A percentile compares a stretch with the other conserved stretches of the same genome.
Conservation (phyloP, 2,329 filamentous ascomycete genomes). For the Paraphoma sp. region DNA sequence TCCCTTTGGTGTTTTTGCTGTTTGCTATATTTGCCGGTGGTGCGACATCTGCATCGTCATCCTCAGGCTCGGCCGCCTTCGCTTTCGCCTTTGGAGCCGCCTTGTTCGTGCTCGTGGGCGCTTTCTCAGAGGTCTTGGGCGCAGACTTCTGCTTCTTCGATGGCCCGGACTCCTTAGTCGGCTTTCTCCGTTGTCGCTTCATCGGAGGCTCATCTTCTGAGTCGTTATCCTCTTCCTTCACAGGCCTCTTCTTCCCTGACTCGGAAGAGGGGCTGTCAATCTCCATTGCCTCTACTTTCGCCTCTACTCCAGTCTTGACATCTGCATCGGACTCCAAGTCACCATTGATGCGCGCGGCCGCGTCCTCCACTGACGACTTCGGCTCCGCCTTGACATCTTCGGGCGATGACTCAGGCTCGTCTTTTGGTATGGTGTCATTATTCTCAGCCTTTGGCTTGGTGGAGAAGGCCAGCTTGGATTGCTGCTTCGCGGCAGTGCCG, state of each 20-base stretch:
- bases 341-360: conserved; percentile 10
- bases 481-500: conserved; percentile 69
- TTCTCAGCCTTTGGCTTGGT: conserved; percentile 57
- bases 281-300: conserved; percentile 32
- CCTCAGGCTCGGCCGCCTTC: conserved; percentile 22
- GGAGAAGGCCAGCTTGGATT: conserved; percentile 80
- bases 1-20: conserved; percentile 24
- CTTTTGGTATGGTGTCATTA: conserved; percentile 23
- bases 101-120: conserved; percentile 23
- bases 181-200: conserved; percentile 44
- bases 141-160: conserved; percentile 23
- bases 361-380: conserved; percentile 11
- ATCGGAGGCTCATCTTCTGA: conserved; percentile 47
- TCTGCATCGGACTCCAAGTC: conserved; percentile 12
- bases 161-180: conserved; percentile 26
- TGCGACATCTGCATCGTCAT: conserved; percentile 27
- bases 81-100: conserved; percentile 20
- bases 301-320: conserved; percentile 10
- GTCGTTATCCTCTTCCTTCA: conserved; percentile 38
- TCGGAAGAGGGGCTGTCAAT: conserved; percentile 31
- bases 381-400: conserved; percentile 22
- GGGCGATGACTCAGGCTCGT: conserved; percentile 27
- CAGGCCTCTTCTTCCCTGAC: conserved; percentile 38
- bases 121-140: conserved; percentile 28
- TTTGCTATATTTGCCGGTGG: conserved; percentile 20